Percentiles rank a stretch among this genome's conserved stretches.
Evolutionary conservation across 2,329 filamentous ascomycete genomes (phyloP).

Genomic region (Ceratocystis colombiana): DNA sequence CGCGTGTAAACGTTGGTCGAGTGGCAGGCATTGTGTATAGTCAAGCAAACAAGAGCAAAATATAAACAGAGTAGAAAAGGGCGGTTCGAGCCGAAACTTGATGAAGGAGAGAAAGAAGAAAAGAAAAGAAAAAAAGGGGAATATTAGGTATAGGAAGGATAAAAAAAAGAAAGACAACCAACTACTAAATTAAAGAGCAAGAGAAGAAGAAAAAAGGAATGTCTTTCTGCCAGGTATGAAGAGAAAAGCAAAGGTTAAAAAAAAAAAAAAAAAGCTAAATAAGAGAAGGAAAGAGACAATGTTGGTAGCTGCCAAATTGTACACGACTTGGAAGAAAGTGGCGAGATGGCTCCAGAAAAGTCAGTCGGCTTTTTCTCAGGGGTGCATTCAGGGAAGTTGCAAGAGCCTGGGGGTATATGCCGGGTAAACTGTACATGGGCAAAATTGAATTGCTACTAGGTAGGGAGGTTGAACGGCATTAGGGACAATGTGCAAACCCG

Average conservation of each 20-base stretch:
- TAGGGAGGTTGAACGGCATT: background rate
- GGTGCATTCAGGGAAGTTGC: background rate
- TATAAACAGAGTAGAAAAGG: background rate
- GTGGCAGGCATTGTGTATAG: conserved; percentile 51
- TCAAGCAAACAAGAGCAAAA: conserved; percentile 4
- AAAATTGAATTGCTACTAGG: background rate
- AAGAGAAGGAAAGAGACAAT: background rate
- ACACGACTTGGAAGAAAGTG: background rate
- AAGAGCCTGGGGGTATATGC: background rate
- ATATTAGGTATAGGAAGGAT: conserved; percentile 13
- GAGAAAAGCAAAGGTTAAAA: conserved; percentile 8
- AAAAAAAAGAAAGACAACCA: conserved; percentile 20
- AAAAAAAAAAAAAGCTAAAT: background rate
- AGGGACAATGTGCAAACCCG: background rate
- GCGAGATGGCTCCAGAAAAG: conserved; percentile 4
- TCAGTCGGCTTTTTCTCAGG: background rate
- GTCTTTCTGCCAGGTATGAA: background rate
- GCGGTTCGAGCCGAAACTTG: background rate
- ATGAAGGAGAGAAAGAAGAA: conserved; percentile 19
- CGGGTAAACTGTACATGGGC: background rate
- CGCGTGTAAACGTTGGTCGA: conserved; percentile 70
- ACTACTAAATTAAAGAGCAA: background rate
- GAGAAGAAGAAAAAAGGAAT: conserved; percentile 20
- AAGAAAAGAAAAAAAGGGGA: background rate
- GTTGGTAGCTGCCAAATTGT: background rate